phyloP scores from a whole-genome alignment of 176 grass and related monocot genomes.

The Musa schizocarpa region DNA sequence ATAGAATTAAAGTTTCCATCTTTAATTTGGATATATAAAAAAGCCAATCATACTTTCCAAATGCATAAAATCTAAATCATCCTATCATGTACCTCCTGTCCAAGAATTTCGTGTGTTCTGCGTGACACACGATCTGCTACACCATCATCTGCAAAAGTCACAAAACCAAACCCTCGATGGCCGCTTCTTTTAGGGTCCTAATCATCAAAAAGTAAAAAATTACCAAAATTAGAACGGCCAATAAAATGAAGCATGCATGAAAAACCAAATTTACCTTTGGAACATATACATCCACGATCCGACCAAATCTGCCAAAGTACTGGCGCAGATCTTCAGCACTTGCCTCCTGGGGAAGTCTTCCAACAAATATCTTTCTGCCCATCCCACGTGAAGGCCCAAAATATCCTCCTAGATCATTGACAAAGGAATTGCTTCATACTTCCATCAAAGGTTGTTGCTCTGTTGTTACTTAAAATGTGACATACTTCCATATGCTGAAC shows the following conservation, averaged over 20 bases:
- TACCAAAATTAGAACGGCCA: not conserved
- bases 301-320: constrained; percentile 83
- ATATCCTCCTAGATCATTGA: constrained; percentile 33
- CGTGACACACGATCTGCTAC: constrained; percentile 72
- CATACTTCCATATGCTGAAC: constrained; percentile 67
- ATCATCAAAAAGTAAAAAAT: constrained; percentile 1
- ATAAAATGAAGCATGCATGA: not conserved
- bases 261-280: constrained; percentile 45
- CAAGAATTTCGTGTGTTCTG: constrained; percentile 84
- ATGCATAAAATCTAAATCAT: not conserved
- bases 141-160: constrained; percentile 85
- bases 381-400: constrained; percentile 37
- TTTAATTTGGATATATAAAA: too few species aligned
- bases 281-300: constrained; percentile 73
- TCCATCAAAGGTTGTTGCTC: not conserved
- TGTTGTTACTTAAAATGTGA: not conserved
- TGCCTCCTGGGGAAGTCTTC: constrained; percentile 79
- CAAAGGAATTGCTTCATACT: constrained; percentile 9
- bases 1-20: too few species aligned
- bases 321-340: constrained; percentile 74
- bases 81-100: constrained; percentile 52
- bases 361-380: constrained; percentile 92
- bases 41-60: too few species aligned
- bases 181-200: constrained; percentile 95
- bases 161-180: constrained; percentile 85